Conservation (phyloP, 2,329 filamentous ascomycete genomes). For the Escovopsis sp. region DNA sequence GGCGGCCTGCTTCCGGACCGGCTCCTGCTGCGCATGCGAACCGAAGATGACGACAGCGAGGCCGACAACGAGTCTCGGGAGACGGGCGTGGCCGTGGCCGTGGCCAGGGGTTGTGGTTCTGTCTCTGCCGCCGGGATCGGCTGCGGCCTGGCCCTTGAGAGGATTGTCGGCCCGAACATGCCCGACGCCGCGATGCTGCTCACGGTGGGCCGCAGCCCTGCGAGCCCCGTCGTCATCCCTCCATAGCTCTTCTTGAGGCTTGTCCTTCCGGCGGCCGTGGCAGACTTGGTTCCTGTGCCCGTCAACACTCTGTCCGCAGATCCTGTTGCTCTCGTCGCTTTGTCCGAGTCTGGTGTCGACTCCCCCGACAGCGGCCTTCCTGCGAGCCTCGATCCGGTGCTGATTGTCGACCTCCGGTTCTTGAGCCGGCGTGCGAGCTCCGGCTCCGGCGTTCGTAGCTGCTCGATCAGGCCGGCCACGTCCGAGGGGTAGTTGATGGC, state of each 20-base stretch:
- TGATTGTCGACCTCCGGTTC: slow-evolving; percentile 17
- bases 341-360: slow-evolving; percentile 31
- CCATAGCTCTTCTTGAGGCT: slow-evolving; percentile 16
- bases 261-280: slow-evolving; percentile 4
- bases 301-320: slow-evolving; percentile 7
- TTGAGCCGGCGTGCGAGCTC: slow-evolving; percentile 9
- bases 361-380: slow-evolving; percentile 18
- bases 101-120: neutral
- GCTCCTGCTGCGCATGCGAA: neutral
- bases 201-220: slow-evolving; percentile 1
- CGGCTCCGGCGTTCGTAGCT: slow-evolving; percentile 16
- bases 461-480: slow-evolving; percentile 16
- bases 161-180: neutral
- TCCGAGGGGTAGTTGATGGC: slow-evolving; percentile 43
- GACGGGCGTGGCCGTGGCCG: too few species aligned
- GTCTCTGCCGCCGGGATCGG: neutral
- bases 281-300: slow-evolving; percentile 7
- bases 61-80: too few species aligned
- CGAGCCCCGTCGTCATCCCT: slow-evolving; percentile 7
- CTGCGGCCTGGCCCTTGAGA: neutral
- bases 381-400: slow-evolving; percentile 12
- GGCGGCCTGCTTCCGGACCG: neutral
- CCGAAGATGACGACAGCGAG: neutral
- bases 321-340: slow-evolving; percentile 12
- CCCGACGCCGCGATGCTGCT: neutral